phyloP scores from a whole-genome alignment of 2,329 filamentous ascomycete genomes.

The Monosporascus sp. region DNA sequence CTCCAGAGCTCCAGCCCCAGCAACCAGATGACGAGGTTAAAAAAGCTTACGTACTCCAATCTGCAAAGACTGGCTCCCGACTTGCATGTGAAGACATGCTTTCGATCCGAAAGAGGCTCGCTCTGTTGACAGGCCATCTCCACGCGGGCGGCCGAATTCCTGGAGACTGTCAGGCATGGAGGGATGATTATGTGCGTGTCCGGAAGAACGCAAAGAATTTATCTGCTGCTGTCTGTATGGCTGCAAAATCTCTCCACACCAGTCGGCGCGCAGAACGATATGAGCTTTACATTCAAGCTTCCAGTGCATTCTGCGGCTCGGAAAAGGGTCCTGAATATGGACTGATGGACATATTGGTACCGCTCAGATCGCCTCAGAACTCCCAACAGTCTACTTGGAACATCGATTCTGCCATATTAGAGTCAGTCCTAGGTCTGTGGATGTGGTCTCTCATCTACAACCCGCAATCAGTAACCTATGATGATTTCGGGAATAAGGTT shows the following conservation, averaged over 20 bases:
- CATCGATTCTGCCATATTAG: conserved; percentile 10
- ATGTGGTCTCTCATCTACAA: conserved; percentile 8
- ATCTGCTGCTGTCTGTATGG: neutral
- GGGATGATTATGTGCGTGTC: conserved; percentile 7
- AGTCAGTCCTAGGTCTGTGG: conserved; percentile 14
- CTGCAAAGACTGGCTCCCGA: neutral
- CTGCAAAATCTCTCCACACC: neutral
- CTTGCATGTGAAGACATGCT: neutral
- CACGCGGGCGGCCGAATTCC: neutral
- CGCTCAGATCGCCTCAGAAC: neutral
- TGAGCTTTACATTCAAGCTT: neutral
- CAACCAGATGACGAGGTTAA: neutral
- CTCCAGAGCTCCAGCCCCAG: no score
- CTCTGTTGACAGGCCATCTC: neutral
- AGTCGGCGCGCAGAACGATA: neutral
- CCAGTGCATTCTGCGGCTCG: no score
- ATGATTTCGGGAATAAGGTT: neutral
- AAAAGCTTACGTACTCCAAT: neutral
- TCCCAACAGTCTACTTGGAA: conserved; percentile 5
- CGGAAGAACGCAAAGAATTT: conserved; percentile 2
- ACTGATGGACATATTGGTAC: neutral
- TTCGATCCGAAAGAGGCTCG: neutral
- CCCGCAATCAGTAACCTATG: neutral
- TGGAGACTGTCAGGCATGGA: conserved; percentile 5
- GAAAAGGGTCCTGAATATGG: neutral